A percentile compares a stretch with the other conserved stretches of the same genome.
Conservation (phyloP, 768 basidiomycete genomes). For the Rhizopogon vesiculosus region DNA sequence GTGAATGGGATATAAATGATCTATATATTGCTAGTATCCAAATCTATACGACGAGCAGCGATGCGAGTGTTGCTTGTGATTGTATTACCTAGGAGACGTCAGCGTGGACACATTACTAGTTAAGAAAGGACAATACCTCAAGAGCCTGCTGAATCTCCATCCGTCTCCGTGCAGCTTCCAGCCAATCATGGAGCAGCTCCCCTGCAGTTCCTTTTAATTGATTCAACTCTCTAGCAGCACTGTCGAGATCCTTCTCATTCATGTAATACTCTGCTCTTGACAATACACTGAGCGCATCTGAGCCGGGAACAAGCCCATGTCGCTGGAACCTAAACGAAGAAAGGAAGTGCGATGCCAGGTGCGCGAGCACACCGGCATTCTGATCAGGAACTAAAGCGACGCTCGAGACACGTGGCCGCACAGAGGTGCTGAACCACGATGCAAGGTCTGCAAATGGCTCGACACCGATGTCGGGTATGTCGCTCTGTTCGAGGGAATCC, state of each 20-base stretch:
- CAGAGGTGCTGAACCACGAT: slow-evolving; percentile 83
- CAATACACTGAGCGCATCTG: slow-evolving; percentile 83
- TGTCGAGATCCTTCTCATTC: slow-evolving; percentile 84
- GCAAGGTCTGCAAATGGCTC: slow-evolving; percentile 88
- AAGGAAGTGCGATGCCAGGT: slow-evolving; percentile 75
- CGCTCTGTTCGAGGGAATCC: slow-evolving; percentile 63
- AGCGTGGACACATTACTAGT: slow-evolving; percentile 4
- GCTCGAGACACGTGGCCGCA: slow-evolving; percentile 77
- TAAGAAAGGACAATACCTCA: slow-evolving; percentile 45
- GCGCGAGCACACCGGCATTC: slow-evolving; percentile 83
- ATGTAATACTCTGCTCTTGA: slow-evolving; percentile 87
- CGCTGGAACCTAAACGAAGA: slow-evolving; percentile 76
- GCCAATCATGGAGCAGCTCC: slow-evolving; percentile 77
- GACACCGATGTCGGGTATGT: slow-evolving; percentile 74
- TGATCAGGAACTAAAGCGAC: slow-evolving; percentile 94
- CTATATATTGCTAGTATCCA: slow-evolving; percentile 10
- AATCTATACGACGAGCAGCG: slow-evolving; percentile 66
- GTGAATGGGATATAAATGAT: slow-evolving; percentile 17
- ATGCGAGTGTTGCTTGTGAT: slow-evolving; percentile 78
- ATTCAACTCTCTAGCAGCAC: slow-evolving; percentile 86
- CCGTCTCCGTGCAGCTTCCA: slow-evolving; percentile 81
- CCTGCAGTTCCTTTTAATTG: slow-evolving; percentile 82
- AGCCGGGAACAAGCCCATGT: slow-evolving; percentile 63
- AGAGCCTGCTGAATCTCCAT: slow-evolving; percentile 91
- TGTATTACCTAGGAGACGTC: slow-evolving; percentile 59